Conservation (phyloP, 169 alveolate species). For the Eimeria falciformis region DNA sequence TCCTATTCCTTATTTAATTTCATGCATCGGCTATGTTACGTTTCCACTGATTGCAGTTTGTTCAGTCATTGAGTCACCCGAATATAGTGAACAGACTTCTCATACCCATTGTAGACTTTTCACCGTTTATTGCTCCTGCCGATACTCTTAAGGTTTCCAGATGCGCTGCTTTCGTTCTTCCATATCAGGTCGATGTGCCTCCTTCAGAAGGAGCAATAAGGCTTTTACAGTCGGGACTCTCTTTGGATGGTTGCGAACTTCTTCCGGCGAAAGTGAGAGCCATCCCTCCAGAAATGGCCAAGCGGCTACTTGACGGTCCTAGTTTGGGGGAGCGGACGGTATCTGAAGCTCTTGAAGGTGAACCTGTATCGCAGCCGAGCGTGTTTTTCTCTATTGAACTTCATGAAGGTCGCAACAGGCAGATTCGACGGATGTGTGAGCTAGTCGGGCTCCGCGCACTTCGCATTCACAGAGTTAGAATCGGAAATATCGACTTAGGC, state of each 20-base stretch:
- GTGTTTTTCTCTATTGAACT: neutral
- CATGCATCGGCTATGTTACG: too few species aligned
- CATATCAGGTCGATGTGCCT: slow-evolving; percentile 42
- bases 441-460: slow-evolving; percentile 60
- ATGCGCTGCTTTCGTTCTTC: neutral
- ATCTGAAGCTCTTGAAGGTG: neutral
- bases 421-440: slow-evolving; percentile 56
- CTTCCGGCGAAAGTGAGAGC: slow-evolving; percentile 32
- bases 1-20: too few species aligned
- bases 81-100: too few species aligned
- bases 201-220: slow-evolving; percentile 4
- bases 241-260: slow-evolving; percentile 58
- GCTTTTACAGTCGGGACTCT: slow-evolving; percentile 35
- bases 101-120: neutral
- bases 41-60: too few species aligned
- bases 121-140: neutral
- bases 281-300: neutral
- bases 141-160: neutral
- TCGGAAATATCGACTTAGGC: slow-evolving; percentile 29
- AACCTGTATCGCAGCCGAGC: neutral
- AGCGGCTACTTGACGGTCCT: neutral
- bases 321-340: neutral
- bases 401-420: slow-evolving; percentile 19
- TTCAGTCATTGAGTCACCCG: too few species aligned
- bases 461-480: slow-evolving; percentile 42